Percentiles rank a stretch among this genome's conserved stretches.
Conservation (phyloP, 225 moss, liverwort and hornwort genomes). For the Pseudoscleropodium purum region DNA sequence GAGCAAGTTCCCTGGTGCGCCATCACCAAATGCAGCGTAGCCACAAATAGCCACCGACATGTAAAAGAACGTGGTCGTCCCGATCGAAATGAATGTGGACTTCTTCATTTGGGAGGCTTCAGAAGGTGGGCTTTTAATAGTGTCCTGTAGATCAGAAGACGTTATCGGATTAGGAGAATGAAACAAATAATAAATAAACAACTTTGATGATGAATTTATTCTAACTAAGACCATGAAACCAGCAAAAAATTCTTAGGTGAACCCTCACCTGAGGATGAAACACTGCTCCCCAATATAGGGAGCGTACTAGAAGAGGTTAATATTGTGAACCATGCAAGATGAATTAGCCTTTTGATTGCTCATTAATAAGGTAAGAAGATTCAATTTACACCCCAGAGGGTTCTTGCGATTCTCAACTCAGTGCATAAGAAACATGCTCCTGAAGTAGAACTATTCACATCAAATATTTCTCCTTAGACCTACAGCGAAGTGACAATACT, state of each 20-base stretch:
- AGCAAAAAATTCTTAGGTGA: too few relatives aligned
- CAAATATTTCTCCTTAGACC: neutral
- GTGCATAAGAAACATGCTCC: neutral
- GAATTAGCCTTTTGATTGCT: neutral
- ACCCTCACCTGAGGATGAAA: neutral
- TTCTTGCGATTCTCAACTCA: neutral
- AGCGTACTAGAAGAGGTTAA: neutral
- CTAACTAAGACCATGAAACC: neutral
- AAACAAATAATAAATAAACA: neutral
- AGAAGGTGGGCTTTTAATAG: constrained; percentile 45
- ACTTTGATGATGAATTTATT: neutral
- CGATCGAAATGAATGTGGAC: constrained; percentile 31
- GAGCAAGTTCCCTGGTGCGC: constrained; percentile 48
- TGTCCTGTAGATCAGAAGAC: constrained; percentile 39
- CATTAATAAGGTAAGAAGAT: neutral
- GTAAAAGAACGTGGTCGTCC: constrained; percentile 61
- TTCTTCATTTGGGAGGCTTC: constrained; percentile 73
- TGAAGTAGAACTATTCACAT: neutral
- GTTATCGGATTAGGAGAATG: neutral
- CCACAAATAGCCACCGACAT: constrained; percentile 60
- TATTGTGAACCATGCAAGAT: neutral
- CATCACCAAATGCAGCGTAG: constrained; percentile 59
- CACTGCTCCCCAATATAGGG: neutral
- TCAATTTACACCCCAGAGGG: neutral
- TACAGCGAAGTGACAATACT: neutral